Evolutionary conservation across 2,329 filamentous ascomycete species (phyloP).

Genomic region (Trichoderma koningiopsis): DNA sequence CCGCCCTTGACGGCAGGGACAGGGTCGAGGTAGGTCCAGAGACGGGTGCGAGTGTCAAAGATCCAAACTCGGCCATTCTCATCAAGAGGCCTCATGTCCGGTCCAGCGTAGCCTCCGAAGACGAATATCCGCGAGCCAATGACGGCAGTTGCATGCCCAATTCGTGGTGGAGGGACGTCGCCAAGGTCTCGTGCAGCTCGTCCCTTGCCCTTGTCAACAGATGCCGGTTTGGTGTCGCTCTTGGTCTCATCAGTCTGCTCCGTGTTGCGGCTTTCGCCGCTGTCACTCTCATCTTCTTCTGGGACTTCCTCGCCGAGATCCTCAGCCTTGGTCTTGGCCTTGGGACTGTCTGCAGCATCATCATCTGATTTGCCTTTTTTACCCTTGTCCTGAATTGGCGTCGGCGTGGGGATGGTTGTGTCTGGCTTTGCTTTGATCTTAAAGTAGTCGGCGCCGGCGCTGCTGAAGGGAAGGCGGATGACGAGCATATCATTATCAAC

Average conservation of each 20-base stretch:
- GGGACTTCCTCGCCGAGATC: slow-evolving; percentile 6
- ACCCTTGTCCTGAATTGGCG: slow-evolving; percentile 37
- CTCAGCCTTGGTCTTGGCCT: slow-evolving; percentile 13
- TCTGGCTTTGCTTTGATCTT: slow-evolving; percentile 55
- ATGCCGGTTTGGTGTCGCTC: slow-evolving; percentile 20
- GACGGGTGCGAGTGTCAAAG: slow-evolving; percentile 65
- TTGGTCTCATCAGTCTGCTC: slow-evolving; percentile 20
- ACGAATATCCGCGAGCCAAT: slow-evolving; percentile 74
- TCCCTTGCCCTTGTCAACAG: slow-evolving; percentile 46
- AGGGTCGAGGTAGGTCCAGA: slow-evolving; percentile 68
- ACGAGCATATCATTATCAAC: slow-evolving; percentile 74
- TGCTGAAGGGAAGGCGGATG: slow-evolving; percentile 61
- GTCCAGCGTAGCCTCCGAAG: slow-evolving; percentile 76
- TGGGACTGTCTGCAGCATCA: slow-evolving; percentile 31
- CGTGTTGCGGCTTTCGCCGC: slow-evolving; percentile 6
- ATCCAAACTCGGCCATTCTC: slow-evolving; percentile 76
- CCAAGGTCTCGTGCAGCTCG: slow-evolving; percentile 38
- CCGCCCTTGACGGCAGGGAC: slow-evolving; percentile 47
- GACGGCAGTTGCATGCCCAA: slow-evolving; percentile 71
- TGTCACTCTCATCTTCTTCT: slow-evolving; percentile 14
- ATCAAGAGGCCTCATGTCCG: slow-evolving; percentile 69
- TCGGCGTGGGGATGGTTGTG: slow-evolving; percentile 34
- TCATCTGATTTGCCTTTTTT: slow-evolving; percentile 43
- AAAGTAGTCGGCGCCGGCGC: slow-evolving; percentile 61
- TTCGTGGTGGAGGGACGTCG: slow-evolving; percentile 64